Evolutionary conservation across 2,329 filamentous ascomycete species (phyloP).

Genomic region (Madurella fahalii): DNA sequence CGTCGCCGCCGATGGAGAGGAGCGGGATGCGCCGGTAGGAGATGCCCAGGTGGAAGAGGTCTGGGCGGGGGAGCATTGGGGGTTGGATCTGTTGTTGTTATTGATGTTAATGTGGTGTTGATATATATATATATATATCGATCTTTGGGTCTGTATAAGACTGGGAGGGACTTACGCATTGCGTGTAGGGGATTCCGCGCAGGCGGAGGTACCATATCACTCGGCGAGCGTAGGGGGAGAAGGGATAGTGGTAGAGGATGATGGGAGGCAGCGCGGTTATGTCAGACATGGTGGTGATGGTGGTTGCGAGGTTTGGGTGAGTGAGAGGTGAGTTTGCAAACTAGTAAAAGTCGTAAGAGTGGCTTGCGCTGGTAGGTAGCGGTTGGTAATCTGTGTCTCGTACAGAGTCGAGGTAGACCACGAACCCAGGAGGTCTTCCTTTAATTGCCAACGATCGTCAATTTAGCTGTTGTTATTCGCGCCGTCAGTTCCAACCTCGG

Average conservation of each 20-base stretch:
- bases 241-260: conserved; percentile 62
- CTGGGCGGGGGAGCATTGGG: conserved; percentile 60
- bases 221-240: conserved; percentile 61
- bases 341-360: too few species aligned
- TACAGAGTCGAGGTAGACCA: background rate
- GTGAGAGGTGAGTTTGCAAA: background rate
- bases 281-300: background rate
- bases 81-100: conserved; percentile 67
- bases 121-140: background rate
- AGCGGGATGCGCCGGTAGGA: conserved; percentile 67
- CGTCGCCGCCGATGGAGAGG: conserved; percentile 59
- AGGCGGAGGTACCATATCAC: conserved; percentile 65
- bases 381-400: background rate
- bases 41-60: conserved; percentile 57
- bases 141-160: background rate
- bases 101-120: background rate
- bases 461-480: background rate
- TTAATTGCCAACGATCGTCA: background rate
- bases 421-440: background rate
- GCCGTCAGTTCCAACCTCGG: background rate
- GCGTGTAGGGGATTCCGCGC: conserved; percentile 59
- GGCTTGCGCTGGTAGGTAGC: too few species aligned
- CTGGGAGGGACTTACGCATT: conserved; percentile 55
- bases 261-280: conserved; percentile 33
- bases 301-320: background rate